Conservation (phyloP, 345 rosid species). For the Microthlaspi erraticum region DNA sequence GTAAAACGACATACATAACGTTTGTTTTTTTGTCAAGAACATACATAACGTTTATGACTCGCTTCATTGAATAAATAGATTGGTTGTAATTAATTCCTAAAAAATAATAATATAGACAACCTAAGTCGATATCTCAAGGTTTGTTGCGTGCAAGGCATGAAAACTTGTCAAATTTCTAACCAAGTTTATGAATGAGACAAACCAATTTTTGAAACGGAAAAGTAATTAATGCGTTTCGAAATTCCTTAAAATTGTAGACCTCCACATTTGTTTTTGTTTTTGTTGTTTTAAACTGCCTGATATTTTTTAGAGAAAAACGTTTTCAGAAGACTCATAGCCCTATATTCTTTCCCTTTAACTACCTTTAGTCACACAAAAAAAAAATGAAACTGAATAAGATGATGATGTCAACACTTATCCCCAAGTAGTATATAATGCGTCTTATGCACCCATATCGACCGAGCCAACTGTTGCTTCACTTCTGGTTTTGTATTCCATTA, state of each 20-base stretch:
- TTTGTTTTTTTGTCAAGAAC: no score
- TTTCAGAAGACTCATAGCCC: no score
- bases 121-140: background rate
- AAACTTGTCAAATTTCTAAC: slow-evolving; percentile 9
- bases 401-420: slow-evolving; percentile 34
- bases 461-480: slow-evolving; percentile 33
- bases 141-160: slow-evolving; percentile 31
- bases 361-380: slow-evolving; percentile 26
- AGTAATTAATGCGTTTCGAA: background rate
- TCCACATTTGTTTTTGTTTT: background rate
- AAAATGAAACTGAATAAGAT: slow-evolving; percentile 28
- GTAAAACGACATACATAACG: background rate
- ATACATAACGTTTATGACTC: no score
- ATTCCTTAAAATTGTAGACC: slow-evolving; percentile 11
- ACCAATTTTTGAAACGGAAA: background rate
- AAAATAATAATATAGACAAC: background rate
- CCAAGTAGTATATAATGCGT: background rate
- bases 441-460: slow-evolving; percentile 19
- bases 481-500: slow-evolving; percentile 5
- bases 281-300: background rate
- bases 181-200: slow-evolving; percentile 14
- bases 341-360: background rate
- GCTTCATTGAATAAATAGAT: no score
- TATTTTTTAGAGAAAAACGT: no score
- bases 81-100: no score